These are phyloP conservation scores for Trametes gibbosa DNA, from an alignment of 768 basidiomycete genomes.

Conservation along the genomic window DNA sequence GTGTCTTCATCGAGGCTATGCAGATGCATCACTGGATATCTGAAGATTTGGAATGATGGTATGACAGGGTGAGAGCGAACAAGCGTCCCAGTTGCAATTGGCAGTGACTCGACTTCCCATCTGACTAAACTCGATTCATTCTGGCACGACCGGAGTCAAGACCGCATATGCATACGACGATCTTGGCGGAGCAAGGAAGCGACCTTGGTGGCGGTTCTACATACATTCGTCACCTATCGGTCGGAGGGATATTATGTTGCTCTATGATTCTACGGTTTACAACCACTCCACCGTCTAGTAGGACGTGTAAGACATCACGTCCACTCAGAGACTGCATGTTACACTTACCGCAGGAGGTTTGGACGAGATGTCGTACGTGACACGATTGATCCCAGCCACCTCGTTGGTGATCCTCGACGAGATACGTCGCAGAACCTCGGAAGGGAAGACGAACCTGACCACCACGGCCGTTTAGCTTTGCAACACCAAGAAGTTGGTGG, in stretches of 20 bases:
- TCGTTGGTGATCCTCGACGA: conserved; percentile 98
- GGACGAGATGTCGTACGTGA: conserved; percentile 94
- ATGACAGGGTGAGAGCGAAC: too few species aligned
- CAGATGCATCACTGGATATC: too few species aligned
- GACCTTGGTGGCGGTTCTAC: not conserved
- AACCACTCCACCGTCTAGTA: conserved; percentile 46
- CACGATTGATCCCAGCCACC: conserved; percentile 92
- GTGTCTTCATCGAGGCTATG: too few species aligned
- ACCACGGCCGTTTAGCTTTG: not conserved
- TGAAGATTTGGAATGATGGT: too few species aligned
- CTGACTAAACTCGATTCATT: too few species aligned
- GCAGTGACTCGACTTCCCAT: not conserved
- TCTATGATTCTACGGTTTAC: conserved; percentile 14
- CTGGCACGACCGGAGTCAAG: too few species aligned
- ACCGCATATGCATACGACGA: too few species aligned
- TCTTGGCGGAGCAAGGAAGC: not conserved
- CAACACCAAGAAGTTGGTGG: not conserved
- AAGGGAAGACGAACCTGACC: conserved; percentile 89
- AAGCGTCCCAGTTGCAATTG: not conserved
- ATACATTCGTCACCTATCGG: not conserved
- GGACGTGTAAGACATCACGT: not conserved
- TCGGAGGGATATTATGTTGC: not conserved
- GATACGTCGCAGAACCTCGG: conserved; percentile 83
- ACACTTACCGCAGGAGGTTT: conserved; percentile 87
- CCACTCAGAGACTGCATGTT: not conserved